Evolutionary conservation across 495 filamentous ascomycete genomes (phyloP).

Genomic region (Lasiosphaeria miniovina): DNA sequence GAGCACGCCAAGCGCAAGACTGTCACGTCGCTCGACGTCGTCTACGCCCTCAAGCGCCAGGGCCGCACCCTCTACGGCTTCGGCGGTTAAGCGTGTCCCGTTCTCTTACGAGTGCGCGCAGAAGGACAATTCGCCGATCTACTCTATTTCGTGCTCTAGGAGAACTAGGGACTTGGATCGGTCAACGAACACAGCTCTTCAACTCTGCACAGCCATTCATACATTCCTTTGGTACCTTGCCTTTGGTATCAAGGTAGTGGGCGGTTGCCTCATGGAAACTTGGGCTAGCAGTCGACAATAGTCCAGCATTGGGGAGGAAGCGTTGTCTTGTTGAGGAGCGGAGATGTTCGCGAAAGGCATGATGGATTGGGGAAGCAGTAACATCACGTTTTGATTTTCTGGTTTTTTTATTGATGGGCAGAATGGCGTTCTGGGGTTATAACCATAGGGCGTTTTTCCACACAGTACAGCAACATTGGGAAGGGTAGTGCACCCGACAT

Average conservation of each 20-base stretch:
- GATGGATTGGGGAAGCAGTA: too few species aligned
- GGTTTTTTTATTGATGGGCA: not conserved
- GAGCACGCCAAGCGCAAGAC: conserved; percentile 99
- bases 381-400: not conserved
- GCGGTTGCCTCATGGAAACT: too few species aligned
- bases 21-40: conserved; percentile 90
- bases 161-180: not conserved
- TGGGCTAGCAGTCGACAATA: too few species aligned
- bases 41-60: conserved; percentile 93
- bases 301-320: too few species aligned
- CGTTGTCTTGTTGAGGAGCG: too few species aligned
- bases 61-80: conserved; percentile 97
- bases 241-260: too few species aligned
- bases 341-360: too few species aligned
- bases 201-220: too few species aligned
- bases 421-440: not conserved
- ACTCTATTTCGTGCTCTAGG: not conserved
- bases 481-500: conserved; percentile 16
- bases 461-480: not conserved
- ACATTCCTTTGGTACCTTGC: too few species aligned
- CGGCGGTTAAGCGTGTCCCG: conserved; percentile 72
- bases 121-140: not conserved
- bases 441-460: conserved; percentile 9
- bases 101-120: not conserved
- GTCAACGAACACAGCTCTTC: too few species aligned